phyloP scores from a whole-genome alignment of 2,329 filamentous ascomycete species.

The Penicillium sp. region DNA sequence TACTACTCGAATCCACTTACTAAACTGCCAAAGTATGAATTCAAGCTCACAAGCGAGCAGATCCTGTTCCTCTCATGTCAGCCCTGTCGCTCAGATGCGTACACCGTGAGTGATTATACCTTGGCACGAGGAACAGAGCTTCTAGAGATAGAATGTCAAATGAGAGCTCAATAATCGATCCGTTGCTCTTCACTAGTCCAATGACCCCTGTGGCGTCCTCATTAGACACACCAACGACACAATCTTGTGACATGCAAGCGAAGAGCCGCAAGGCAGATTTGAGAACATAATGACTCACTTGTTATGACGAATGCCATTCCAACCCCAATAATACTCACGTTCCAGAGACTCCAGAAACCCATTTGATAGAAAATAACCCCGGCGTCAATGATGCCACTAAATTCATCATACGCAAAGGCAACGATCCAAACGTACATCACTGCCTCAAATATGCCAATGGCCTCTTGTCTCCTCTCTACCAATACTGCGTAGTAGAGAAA shows the following conservation, averaged over 20 bases:
- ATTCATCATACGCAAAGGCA: slow-evolving; percentile 83
- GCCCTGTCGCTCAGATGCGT: slow-evolving; percentile 6
- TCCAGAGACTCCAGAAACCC: slow-evolving; percentile 78
- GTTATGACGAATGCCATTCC: slow-evolving; percentile 69
- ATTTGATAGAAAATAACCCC: slow-evolving; percentile 81
- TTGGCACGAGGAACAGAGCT: slow-evolving; percentile 83
- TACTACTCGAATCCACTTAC: slow-evolving; percentile 27
- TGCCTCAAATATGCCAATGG: slow-evolving; percentile 67
- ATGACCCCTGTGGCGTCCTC: slow-evolving; percentile 55
- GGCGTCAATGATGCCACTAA: slow-evolving; percentile 81
- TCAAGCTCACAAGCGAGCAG: slow-evolving; percentile 80
- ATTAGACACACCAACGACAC: slow-evolving; percentile 8
- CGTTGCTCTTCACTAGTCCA: slow-evolving; percentile 62
- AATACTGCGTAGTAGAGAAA: slow-evolving; percentile 84
- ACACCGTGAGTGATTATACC: slow-evolving; percentile 36
- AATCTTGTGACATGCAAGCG: not conserved
- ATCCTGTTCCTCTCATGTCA: slow-evolving; percentile 54
- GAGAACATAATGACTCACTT: slow-evolving; percentile 54
- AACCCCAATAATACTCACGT: slow-evolving; percentile 71
- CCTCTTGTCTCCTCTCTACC: slow-evolving; percentile 65
- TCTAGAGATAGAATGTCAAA: slow-evolving; percentile 90
- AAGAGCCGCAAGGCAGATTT: slow-evolving; percentile 25
- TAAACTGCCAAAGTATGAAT: slow-evolving; percentile 72
- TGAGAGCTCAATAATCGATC: slow-evolving; percentile 68
- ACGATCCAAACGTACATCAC: slow-evolving; percentile 82